phyloP scores from a whole-genome alignment of 1,139 yeast genomes.

The Yarrowia galli region DNA sequence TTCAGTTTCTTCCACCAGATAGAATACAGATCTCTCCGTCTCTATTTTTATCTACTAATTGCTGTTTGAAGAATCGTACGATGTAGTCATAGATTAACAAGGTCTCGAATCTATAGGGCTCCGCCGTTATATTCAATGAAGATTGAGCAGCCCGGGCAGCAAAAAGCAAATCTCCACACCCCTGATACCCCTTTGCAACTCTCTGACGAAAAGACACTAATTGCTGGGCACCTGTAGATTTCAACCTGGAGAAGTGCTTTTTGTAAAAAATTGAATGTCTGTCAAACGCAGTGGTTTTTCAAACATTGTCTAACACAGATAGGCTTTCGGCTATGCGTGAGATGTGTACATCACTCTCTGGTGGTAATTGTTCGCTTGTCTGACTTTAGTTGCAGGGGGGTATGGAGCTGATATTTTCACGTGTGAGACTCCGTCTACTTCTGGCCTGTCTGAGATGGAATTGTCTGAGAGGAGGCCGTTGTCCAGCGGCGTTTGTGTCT shows the following conservation, averaged over 20 bases:
- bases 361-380: conserved; percentile 1
- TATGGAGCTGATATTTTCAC: not conserved
- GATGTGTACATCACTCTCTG: not conserved
- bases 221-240: not conserved
- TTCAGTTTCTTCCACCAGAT: no score
- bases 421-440: no score
- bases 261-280: not conserved
- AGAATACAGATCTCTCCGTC: no score
- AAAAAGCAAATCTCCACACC: not conserved
- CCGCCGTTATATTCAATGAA: not conserved
- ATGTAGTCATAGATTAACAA: not conserved
- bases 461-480: no score
- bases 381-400: not conserved
- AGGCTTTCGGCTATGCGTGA: not conserved
- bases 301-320: not conserved
- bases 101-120: not conserved
- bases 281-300: not conserved
- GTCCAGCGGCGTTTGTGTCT: no score
- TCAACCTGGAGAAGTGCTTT: not conserved
- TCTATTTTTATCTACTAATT: no score
- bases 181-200: conserved; percentile 8
- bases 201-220: not conserved
- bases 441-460: not conserved
- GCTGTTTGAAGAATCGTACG: not conserved
- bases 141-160: no score